Percentiles rank a stretch among this genome's conserved stretches.
Evolutionary conservation across 2,329 filamentous ascomycete species (phyloP).

Genomic region (Cladophialophora yegresii): DNA sequence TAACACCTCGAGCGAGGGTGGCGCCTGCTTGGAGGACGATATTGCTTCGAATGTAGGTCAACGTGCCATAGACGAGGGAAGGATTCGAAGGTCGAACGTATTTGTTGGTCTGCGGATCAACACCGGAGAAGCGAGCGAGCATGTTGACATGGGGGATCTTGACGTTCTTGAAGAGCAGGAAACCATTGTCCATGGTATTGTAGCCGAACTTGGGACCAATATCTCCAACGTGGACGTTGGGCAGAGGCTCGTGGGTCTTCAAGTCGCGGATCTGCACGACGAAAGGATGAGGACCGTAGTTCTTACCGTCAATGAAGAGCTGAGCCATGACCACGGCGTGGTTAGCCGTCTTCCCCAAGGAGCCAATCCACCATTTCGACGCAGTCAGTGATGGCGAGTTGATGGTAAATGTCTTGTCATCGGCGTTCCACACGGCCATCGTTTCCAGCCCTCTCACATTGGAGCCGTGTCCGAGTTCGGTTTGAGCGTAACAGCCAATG

Average conservation of each 20-base stretch:
- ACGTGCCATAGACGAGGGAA: slow-evolving; percentile 70
- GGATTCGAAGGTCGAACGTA: slow-evolving; percentile 68
- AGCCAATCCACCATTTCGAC: slow-evolving; percentile 85
- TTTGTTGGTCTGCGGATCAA: slow-evolving; percentile 68
- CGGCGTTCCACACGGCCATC: slow-evolving; percentile 70
- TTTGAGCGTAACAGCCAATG: slow-evolving; percentile 80
- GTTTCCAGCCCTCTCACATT: slow-evolving; percentile 75
- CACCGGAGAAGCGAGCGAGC: slow-evolving; percentile 68
- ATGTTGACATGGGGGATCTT: slow-evolving; percentile 74
- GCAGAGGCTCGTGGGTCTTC: slow-evolving; percentile 68
- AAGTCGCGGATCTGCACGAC: slow-evolving; percentile 72
- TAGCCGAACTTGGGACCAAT: slow-evolving; percentile 80
- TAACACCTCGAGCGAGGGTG: slow-evolving; percentile 72
- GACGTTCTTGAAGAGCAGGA: slow-evolving; percentile 73
- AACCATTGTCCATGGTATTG: slow-evolving; percentile 82
- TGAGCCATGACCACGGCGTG: slow-evolving; percentile 79
- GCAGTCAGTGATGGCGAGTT: slow-evolving; percentile 73
- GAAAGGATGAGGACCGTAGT: slow-evolving; percentile 74
- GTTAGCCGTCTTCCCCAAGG: slow-evolving; percentile 73
- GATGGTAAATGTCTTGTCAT: slow-evolving; percentile 73
- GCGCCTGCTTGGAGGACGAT: slow-evolving; percentile 74
- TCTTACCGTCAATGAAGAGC: slow-evolving; percentile 67
- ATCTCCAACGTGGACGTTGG: slow-evolving; percentile 73
- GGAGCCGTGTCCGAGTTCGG: slow-evolving; percentile 75
- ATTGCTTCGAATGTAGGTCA: slow-evolving; percentile 72